Percentiles rank a stretch among this genome's conserved stretches.
These are phyloP conservation scores for Salix koriyanagi DNA, from an alignment of 345 rosid genomes.

Conservation along the genomic window DNA sequence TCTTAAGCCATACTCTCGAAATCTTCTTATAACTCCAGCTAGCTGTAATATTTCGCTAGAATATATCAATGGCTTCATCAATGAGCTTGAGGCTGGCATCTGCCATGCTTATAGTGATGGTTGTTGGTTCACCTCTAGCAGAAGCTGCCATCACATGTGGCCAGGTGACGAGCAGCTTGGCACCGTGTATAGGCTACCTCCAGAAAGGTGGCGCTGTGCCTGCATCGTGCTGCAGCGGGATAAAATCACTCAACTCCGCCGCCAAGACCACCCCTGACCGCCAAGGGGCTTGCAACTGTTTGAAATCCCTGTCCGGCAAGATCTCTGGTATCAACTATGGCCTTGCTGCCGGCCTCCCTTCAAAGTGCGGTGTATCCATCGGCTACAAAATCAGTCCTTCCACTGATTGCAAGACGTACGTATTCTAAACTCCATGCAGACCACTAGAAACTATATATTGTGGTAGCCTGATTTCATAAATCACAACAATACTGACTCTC, in stretches of 20 bases:
- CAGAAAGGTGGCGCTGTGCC: neutral
- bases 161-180: constrained; percentile 7
- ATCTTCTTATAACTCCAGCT: neutral
- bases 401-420: constrained; percentile 1
- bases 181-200: constrained; percentile 20
- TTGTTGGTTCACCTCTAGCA: constrained; percentile 19
- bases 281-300: constrained; percentile 26
- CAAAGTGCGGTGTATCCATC: neutral
- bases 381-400: neutral
- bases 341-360: neutral
- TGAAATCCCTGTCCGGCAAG: constrained; percentile 5
- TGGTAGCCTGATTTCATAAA: too few species aligned
- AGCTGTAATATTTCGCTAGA: too few species aligned
- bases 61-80: too few species aligned
- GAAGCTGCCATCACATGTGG: constrained; percentile 31
- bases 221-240: constrained; percentile 16
- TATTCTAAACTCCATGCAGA: neutral
- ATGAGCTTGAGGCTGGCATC: too few species aligned
- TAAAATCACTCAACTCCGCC: constrained; percentile 5
- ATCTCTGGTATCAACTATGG: neutral
- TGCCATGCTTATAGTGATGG: constrained; percentile 17
- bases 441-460: too few species aligned
- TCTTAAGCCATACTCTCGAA: neutral
- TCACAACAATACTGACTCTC: too few species aligned
- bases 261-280: constrained; percentile 30